These are phyloP conservation scores for Silene noctiflora DNA, from an alignment of 179 eudicot species.

Conservation along the genomic window DNA sequence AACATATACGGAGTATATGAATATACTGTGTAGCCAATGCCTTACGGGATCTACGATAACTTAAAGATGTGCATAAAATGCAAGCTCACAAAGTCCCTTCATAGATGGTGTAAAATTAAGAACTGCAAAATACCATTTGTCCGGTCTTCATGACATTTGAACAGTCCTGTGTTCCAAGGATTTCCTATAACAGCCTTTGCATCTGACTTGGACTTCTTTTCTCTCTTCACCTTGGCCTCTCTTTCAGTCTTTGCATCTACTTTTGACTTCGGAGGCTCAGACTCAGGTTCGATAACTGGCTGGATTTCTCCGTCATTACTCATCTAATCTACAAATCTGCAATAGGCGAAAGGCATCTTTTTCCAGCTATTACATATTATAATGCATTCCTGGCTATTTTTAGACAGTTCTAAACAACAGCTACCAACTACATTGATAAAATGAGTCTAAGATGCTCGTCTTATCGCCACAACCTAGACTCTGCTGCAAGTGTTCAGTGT, in stretches of 20 bases:
- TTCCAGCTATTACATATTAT: neutral
- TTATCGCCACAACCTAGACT: constrained; percentile 8
- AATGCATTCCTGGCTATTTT: neutral
- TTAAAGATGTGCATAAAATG: neutral
- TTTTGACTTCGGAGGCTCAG: constrained; percentile 22
- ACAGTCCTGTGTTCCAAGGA: constrained; percentile 41
- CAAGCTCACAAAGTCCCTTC: neutral
- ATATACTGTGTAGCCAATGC: too few species aligned
- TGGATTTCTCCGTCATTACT: constrained; percentile 33
- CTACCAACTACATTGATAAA: neutral
- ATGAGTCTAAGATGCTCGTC: neutral
- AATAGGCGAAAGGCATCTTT: neutral
- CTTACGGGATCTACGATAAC: neutral
- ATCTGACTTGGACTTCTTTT: constrained; percentile 15
- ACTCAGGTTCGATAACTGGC: constrained; percentile 26
- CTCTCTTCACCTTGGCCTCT: constrained; percentile 14
- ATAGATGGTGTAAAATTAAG: too few species aligned
- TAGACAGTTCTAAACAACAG: neutral
- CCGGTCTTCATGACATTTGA: constrained; percentile 33
- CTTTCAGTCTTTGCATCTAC: constrained; percentile 10
- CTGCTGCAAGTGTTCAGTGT: neutral
- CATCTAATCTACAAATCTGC: constrained; percentile 14
- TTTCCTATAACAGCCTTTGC: constrained; percentile 27
- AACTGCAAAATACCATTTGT: constrained; percentile 34
- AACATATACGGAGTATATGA: too few species aligned